Conservation (phyloP, 345 rosid genomes). For the Geranium rotundifolium region DNA sequence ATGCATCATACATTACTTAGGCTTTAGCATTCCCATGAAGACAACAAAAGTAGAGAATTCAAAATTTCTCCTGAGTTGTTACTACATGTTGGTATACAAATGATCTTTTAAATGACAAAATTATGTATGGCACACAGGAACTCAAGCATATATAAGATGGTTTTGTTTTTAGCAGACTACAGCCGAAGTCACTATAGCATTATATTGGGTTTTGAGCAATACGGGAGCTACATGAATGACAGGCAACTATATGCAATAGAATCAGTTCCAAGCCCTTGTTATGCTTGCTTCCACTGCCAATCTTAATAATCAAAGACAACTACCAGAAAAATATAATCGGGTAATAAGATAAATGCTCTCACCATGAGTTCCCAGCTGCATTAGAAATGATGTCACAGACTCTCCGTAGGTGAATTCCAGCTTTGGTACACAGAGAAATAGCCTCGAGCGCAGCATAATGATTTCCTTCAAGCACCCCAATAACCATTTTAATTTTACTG, state of each 20-base stretch:
- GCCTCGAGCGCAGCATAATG: slow-evolving; percentile 78
- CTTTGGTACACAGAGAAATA: too few relatives aligned
- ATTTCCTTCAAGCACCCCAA: slow-evolving; percentile 72
- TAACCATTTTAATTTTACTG: slow-evolving; percentile 75
- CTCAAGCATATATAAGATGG: background rate
- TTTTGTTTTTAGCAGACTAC: background rate
- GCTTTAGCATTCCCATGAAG: too few relatives aligned
- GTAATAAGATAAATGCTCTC: slow-evolving; percentile 14
- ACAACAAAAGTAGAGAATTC: too few relatives aligned
- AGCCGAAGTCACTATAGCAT: background rate
- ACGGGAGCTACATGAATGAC: too few relatives aligned
- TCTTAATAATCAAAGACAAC: background rate
- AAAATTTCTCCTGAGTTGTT: background rate
- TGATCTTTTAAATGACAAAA: background rate
- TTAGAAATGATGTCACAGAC: slow-evolving; percentile 84
- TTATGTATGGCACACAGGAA: background rate
- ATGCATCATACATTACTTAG: too few relatives aligned
- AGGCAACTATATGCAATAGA: background rate
- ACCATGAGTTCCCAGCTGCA: slow-evolving; percentile 99
- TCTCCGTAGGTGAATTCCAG: slow-evolving; percentile 81
- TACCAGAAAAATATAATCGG: background rate
- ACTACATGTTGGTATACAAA: background rate
- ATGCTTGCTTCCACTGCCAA: background rate
- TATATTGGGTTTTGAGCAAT: background rate
- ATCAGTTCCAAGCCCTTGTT: background rate